Evolutionary conservation across 108 stramenopile genomes (phyloP).

Genomic region (Licmophora abbreviata): DNA sequence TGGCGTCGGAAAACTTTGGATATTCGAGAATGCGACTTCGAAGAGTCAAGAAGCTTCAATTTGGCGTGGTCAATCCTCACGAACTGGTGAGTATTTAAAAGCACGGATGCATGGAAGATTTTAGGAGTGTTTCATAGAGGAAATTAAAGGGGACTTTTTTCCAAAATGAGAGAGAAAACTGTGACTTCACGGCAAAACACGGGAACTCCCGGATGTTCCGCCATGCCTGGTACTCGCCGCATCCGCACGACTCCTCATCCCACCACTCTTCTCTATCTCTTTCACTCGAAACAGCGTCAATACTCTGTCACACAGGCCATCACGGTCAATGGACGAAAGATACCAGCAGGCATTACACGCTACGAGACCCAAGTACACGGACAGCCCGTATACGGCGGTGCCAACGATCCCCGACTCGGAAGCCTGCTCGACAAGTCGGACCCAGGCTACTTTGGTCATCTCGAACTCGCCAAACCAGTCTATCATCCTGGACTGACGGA

Average conservation of each 20-base stretch:
- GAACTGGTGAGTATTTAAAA: constrained; percentile 82
- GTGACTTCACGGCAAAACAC: constrained; percentile 2
- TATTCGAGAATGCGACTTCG: constrained; percentile 84
- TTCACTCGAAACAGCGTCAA: constrained; percentile 38
- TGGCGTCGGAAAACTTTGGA: constrained; percentile 88
- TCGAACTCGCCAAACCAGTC: constrained; percentile 92
- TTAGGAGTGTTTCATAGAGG: neutral
- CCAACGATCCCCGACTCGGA: constrained; percentile 96
- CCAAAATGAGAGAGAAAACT: neutral
- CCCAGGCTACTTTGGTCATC: constrained; percentile 98
- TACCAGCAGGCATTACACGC: constrained; percentile 88
- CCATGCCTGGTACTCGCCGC: too few relatives aligned
- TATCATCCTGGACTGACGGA: constrained; percentile 96
- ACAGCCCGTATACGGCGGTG: constrained; percentile 94
- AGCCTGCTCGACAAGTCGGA: constrained; percentile 84
- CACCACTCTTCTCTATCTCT: too few relatives aligned
- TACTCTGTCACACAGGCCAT: constrained; percentile 92
- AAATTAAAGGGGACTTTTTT: too few relatives aligned
- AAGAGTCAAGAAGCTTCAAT: constrained; percentile 92
- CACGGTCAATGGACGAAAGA: constrained; percentile 84
- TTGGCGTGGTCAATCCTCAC: constrained; percentile 94
- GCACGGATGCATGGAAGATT: neutral
- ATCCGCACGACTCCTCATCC: too few relatives aligned
- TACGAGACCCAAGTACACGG: constrained; percentile 87
- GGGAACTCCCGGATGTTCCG: neutral